Evolutionary conservation across 352 stramenopile genomes (phyloP).

Genomic region (Thalassiosira gravida): DNA sequence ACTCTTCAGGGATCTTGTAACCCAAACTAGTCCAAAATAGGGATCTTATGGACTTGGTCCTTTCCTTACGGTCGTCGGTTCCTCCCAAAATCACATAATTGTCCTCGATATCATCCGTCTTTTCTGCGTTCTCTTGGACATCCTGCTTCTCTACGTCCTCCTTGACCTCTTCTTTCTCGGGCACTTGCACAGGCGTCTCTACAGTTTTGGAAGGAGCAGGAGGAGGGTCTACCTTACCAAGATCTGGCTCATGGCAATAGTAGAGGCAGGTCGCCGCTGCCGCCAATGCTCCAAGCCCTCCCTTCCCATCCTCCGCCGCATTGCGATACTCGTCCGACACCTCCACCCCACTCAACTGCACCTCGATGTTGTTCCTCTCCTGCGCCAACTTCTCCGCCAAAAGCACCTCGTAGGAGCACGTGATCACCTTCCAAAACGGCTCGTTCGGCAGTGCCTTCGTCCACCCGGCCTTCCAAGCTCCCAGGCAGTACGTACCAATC

Average conservation of each 20-base stretch:
- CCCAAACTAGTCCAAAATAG: not conserved
- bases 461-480: constrained; percentile 76
- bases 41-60: not conserved
- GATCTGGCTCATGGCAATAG: not conserved
- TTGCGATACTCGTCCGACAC: no score
- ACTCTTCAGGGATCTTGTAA: not conserved
- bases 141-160: not conserved
- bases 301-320: not conserved
- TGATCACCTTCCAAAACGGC: constrained; percentile 61
- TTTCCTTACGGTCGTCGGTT: no score
- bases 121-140: not conserved
- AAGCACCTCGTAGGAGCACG: constrained; percentile 61
- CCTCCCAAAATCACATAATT: no score
- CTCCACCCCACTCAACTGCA: no score
- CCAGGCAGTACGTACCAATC: constrained; percentile 64
- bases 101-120: no score
- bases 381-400: constrained; percentile 3
- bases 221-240: not conserved
- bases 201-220: not conserved
- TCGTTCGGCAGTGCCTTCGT: constrained; percentile 69
- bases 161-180: not conserved
- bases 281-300: no score
- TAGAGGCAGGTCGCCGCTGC: not conserved
- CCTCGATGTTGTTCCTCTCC: constrained; percentile 8
- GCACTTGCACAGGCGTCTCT: not conserved